Percentiles rank a stretch among this genome's conserved stretches.
phyloP scores from a whole-genome alignment of 1,284 basidiomycete species.

The Meripilus lineatus region DNA sequence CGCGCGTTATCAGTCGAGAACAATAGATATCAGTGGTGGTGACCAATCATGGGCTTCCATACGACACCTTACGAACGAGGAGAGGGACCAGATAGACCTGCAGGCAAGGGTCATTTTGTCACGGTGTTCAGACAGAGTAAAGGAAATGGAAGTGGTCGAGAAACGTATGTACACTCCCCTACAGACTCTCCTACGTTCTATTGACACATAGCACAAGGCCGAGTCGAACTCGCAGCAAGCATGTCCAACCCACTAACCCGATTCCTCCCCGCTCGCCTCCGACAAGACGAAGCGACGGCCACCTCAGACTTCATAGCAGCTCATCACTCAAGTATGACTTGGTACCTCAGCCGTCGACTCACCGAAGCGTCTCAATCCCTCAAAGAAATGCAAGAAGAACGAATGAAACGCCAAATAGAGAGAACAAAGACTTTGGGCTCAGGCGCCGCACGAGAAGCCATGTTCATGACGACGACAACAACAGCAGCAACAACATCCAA shows the following conservation, averaged over 20 bases:
- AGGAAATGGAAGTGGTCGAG: conserved; percentile 81
- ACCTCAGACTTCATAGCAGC: conserved; percentile 72
- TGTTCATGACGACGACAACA: conserved; percentile 35
- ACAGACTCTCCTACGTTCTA: conserved; percentile 7
- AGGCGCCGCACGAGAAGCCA: conserved; percentile 53
- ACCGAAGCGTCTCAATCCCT: conserved; percentile 74
- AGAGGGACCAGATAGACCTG: conserved; percentile 88
- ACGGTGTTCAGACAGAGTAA: conserved; percentile 79
- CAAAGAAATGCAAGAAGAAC: conserved; percentile 85
- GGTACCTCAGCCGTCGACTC: conserved; percentile 78
- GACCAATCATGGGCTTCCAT: conserved; percentile 63
- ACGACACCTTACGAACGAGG: conserved; percentile 74
- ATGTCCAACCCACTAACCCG: conserved; percentile 57
- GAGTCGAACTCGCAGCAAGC: conserved; percentile 57
- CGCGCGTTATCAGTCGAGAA: conserved; percentile 44
- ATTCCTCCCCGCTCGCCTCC: conserved; percentile 61
- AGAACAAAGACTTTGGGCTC: conserved; percentile 77
- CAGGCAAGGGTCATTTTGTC: conserved; percentile 80
- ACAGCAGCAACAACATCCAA: too few relatives aligned
- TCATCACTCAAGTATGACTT: conserved; percentile 80
- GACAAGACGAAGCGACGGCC: conserved; percentile 51
- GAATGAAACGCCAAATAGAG: conserved; percentile 78
- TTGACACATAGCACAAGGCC: conserved; percentile 38
- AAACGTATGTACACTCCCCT: conserved; percentile 61
- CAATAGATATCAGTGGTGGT: conserved; percentile 48